phyloP scores from a whole-genome alignment of 768 basidiomycete genomes.

The Macrolepiota fuliginosa region DNA sequence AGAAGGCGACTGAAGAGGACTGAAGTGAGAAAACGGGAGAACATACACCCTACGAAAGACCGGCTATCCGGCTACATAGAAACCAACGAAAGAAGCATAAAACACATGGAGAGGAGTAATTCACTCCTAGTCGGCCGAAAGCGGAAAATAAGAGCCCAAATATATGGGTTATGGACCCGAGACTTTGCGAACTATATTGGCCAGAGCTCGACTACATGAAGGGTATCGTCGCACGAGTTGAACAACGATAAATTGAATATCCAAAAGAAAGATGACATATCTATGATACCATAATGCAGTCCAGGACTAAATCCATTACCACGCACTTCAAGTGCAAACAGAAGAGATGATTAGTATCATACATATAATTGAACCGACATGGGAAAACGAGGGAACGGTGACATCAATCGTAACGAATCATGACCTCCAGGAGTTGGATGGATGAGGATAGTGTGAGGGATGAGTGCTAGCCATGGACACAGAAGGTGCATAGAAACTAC shows the following conservation, averaged over 20 bases:
- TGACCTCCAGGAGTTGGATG: conserved; percentile 14
- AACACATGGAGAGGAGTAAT: too few species aligned
- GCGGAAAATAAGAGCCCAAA: too few species aligned
- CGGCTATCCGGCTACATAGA: too few species aligned
- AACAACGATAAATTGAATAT: neutral
- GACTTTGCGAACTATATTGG: too few species aligned
- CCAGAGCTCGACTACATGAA: neutral
- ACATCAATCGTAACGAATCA: conserved; percentile 3
- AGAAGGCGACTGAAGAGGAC: too few species aligned
- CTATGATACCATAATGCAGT: neutral
- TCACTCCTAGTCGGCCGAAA: too few species aligned
- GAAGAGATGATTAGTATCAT: conserved; percentile 9
- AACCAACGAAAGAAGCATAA: too few species aligned
- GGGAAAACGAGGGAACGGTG: neutral
- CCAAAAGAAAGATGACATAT: conserved; percentile 9
- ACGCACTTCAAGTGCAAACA: conserved; percentile 7
- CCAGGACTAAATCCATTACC: neutral
- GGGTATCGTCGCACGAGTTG: neutral
- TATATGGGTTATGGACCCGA: too few species aligned
- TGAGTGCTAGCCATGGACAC: neutral
- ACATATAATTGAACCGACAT: neutral
- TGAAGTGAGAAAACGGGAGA: too few species aligned
- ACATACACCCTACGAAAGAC: too few species aligned
- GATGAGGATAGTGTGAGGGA: neutral
- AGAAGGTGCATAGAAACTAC: conserved; percentile 12